These are phyloP conservation scores for Sclerotinia trifoliorum DNA, from an alignment of 2,329 filamentous ascomycete species.

Conservation along the genomic window DNA sequence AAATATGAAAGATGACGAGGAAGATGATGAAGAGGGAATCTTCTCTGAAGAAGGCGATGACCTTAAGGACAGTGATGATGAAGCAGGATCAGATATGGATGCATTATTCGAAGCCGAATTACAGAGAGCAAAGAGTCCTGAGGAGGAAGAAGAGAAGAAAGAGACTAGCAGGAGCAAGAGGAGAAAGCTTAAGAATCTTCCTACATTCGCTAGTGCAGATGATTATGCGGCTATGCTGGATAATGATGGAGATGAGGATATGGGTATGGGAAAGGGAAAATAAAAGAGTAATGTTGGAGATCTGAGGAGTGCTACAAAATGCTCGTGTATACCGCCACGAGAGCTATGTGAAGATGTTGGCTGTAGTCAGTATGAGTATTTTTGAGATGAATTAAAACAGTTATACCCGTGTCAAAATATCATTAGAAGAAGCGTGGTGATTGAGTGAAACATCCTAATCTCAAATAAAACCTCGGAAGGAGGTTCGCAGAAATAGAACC, in stretches of 20 bases:
- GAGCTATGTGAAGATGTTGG: background rate
- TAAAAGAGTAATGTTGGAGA: background rate
- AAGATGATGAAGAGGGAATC: conserved; percentile 34
- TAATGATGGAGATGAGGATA: conserved; percentile 59
- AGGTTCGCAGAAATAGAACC: no score
- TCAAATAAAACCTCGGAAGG: background rate
- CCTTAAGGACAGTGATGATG: conserved; percentile 47
- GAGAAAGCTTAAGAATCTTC: conserved; percentile 84
- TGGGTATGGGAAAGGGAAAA: conserved; percentile 19
- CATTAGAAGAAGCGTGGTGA: background rate
- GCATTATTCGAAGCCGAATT: conserved; percentile 42
- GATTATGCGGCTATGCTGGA: conserved; percentile 87
- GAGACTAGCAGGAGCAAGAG: conserved; percentile 58
- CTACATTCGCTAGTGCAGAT: conserved; percentile 88
- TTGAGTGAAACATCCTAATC: background rate
- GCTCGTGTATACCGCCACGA: background rate
- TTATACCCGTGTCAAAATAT: conserved; percentile 12
- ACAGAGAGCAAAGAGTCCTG: conserved; percentile 42
- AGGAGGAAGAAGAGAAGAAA: conserved; percentile 35
- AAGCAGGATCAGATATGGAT: conserved; percentile 53
- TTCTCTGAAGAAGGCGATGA: conserved; percentile 43
- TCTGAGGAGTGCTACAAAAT: background rate
- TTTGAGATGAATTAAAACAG: background rate
- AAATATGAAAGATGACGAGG: conserved; percentile 24
- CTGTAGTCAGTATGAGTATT: background rate